Conservation (phyloP, 495 filamentous ascomycete genomes). For the Cairneyella variabilis region DNA sequence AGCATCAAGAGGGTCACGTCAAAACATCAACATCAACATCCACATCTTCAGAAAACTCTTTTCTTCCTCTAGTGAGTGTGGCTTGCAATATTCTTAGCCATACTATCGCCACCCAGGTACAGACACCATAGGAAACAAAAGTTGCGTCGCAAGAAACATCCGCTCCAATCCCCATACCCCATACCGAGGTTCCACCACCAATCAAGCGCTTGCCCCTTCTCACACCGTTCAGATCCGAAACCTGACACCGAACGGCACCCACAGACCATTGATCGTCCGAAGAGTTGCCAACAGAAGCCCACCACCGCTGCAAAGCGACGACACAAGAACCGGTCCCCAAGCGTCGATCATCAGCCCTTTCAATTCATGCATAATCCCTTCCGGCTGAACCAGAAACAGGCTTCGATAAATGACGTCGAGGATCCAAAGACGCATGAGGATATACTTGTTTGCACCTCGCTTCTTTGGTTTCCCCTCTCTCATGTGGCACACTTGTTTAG, state of each 20-base stretch:
- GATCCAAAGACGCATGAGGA: neutral
- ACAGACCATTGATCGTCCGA: neutral
- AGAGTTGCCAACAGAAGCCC: neutral
- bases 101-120: neutral
- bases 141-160: neutral
- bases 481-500: too few relatives aligned
- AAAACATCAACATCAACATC: too few relatives aligned
- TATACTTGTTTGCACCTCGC: constrained; percentile 2
- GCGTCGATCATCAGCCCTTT: neutral
- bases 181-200: neutral
- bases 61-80: too few relatives aligned
- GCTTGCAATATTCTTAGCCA: too few relatives aligned
- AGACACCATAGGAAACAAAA: neutral
- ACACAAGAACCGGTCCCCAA: neutral
- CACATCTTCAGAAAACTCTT: too few relatives aligned
- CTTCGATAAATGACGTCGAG: neutral
- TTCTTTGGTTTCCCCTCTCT: too few relatives aligned
- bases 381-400: neutral
- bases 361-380: neutral
- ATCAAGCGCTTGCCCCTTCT: neutral
- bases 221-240: neutral
- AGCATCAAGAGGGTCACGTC: too few relatives aligned
- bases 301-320: neutral
- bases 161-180: neutral
- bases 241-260: neutral